Evolutionary conservation across 208 protist genomes (phyloP), one percentile per base, ranked within the genome.

Genomic region (Trypanosoma melophagium): DNA sequence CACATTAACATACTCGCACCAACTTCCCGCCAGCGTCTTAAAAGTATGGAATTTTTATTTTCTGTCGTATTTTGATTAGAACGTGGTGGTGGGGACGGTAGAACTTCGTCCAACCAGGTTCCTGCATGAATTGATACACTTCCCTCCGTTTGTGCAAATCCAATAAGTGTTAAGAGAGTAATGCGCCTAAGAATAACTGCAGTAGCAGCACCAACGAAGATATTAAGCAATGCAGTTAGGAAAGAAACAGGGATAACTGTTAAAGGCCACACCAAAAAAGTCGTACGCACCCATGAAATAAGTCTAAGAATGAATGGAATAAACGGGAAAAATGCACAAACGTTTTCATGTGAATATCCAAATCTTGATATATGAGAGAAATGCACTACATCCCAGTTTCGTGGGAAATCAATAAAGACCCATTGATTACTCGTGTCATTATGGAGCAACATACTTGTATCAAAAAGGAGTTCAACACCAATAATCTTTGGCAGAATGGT

Each of bases 331-430:
- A 95, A 95, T 5, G 74, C 89, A 21, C 75, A 65, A 52, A 74
- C 62, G 35, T 80, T 87, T 53, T 95, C 89, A 62, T 89, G 80
- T 1, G 82, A 78, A 79, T 95, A 95, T 17, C 89, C 86, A 61
- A 87, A 50, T 3, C 72, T 73, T 21, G 84, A 84, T 52, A 92
- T 90, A 65, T 87, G 84, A 68, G 79, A 87, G 63, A 85, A 89
- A 75, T 94, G 86, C 21, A 90, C 84, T 45, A 65, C 77, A 62
- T 94, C 88, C 83, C 85, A 94, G 42, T 84, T 67, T 21, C 81
- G 72, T 28, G 70, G 70, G 50, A 89, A 71, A 66, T 85, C 79
- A 0, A 80, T 59, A 50, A 87, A 76, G 24, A 67, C 71, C 54
- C 60, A 69, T 21, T 58, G 41, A 49, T 25, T 51, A 9, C 19